Evolutionary conservation across 345 rosid genomes (phyloP), one percentile per base, ranked within the genome.

Genomic region (Rhodamnia argentea): DNA sequence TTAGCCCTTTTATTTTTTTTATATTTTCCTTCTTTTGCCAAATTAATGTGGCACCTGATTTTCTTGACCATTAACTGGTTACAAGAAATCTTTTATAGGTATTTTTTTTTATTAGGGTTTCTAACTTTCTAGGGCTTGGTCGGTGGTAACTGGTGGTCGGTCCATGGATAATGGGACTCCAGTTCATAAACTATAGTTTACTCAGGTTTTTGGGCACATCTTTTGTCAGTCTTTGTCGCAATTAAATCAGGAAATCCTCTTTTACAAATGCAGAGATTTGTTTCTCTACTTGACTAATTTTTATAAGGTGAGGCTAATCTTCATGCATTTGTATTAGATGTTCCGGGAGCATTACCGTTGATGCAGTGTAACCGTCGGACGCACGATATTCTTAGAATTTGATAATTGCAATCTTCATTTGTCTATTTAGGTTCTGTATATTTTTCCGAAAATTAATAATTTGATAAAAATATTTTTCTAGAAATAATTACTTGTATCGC

Each of bases 391-490:
- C 47, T 37, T 7, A 2, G 5, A 70, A 70, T 11, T 70, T 37
- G 1, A 37, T 9, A 18, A 37, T 37, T 18, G 24, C 42, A 70
- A 70, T 29, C 7, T 70, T 70, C 22, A 18, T 70, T 7, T 27
- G 40, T 15, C 29, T 62, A 27, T 29, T 13, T 29, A 14, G 22
- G 22, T 10, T 37, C 0, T 2, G 6, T 70, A 32, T 0, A 0
- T 70, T 70, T 32, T 9, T 13, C 0, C 0, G 3, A 70, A 18
- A 18, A 37, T 9, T 0, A 32, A 70, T 70, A 5, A 18, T 37
- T 37, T 37, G 1, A 0, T n/a, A 18, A 70, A 70, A 70, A 0
- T 18, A 37, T 70, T 18, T 70, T 70, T 1, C 4, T 7, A 70
- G 20, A 70, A 18, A 18, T 0, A 13, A 18, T 70, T 11, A 22